Conservation (phyloP, 495 filamentous ascomycete genomes). For the Lindgomyces ingoldianus region DNA sequence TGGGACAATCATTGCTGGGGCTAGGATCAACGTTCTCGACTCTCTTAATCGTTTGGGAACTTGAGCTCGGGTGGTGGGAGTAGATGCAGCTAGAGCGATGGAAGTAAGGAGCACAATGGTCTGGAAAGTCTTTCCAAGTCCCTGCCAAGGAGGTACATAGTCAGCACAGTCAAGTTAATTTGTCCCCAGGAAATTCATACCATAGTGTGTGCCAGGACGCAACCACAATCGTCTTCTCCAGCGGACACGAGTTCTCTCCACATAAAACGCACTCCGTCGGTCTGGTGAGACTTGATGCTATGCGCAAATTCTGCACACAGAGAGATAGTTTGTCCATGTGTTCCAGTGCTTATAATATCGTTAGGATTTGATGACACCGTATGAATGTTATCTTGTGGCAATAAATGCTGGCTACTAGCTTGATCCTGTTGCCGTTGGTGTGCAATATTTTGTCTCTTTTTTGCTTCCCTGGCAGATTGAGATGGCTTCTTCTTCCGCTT, state of each 20-base stretch:
- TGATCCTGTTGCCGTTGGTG: not conserved
- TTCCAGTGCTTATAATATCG: slow-evolving; percentile 69
- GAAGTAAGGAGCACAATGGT: slow-evolving; percentile 77
- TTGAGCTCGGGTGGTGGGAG: slow-evolving; percentile 59
- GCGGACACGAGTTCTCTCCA: slow-evolving; percentile 77
- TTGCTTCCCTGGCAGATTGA: not conserved
- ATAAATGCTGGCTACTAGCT: not conserved
- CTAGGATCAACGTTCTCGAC: slow-evolving; percentile 70
- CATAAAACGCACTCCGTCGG: slow-evolving; percentile 79
- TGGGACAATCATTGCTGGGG: slow-evolving; percentile 70
- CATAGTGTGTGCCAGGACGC: slow-evolving; percentile 89
- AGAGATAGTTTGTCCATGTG: slow-evolving; percentile 56
- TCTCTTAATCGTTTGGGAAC: slow-evolving; percentile 63
- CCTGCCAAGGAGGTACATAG: too few relatives aligned
- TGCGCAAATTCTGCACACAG: slow-evolving; percentile 52
- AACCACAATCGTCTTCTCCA: slow-evolving; percentile 61
- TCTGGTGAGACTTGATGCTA: slow-evolving; percentile 61
- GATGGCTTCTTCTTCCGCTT: not conserved
- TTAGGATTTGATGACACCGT: slow-evolving; percentile 54
- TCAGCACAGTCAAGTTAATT: too few relatives aligned
- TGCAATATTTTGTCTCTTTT: not conserved
- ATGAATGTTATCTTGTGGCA: not conserved
- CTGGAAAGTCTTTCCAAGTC: slow-evolving; percentile 92
- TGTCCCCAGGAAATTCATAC: too few relatives aligned
- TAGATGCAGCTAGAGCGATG: slow-evolving; percentile 64